Percentiles rank a stretch among this genome's conserved stretches.
Evolutionary conservation across 106 monocot genomes (phyloP).

Genomic region (Allium sativum): DNA sequence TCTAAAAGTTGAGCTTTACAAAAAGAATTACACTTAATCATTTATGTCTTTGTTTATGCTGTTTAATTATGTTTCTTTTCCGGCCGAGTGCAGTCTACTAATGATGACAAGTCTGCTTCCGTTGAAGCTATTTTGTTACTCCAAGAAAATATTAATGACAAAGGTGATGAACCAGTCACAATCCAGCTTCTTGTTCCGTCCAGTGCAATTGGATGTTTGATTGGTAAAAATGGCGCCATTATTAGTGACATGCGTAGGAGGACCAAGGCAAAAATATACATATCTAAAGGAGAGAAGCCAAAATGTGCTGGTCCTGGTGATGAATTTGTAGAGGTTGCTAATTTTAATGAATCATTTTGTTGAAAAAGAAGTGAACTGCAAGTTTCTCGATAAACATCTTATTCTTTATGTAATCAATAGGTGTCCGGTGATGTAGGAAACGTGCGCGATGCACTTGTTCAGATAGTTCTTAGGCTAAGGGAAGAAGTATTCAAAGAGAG

Average conservation of each 20-base stretch:
- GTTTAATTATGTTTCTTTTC: no score
- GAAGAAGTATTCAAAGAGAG: slow-evolving; percentile 64
- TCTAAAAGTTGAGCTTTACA: neutral
- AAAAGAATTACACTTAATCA: no score
- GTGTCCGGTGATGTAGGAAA: slow-evolving; percentile 57
- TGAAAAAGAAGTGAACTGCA: neutral
- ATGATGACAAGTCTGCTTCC: slow-evolving; percentile 72
- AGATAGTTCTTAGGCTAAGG: slow-evolving; percentile 68
- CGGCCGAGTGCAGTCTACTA: slow-evolving; percentile 30
- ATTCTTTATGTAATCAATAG: slow-evolving; percentile 18
- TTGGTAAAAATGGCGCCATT: slow-evolving; percentile 82
- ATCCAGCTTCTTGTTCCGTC: slow-evolving; percentile 76
- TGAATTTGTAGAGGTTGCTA: slow-evolving; percentile 76
- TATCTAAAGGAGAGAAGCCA: slow-evolving; percentile 80
- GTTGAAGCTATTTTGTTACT: slow-evolving; percentile 85
- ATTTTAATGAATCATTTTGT: neutral
- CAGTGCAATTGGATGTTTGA: slow-evolving; percentile 81
- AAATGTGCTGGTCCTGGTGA: slow-evolving; percentile 48
- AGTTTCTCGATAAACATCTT: neutral
- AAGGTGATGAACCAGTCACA: slow-evolving; percentile 46
- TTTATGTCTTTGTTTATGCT: no score
- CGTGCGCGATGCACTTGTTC: slow-evolving; percentile 72
- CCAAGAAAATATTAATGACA: slow-evolving; percentile 84
- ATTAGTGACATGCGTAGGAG: slow-evolving; percentile 86
- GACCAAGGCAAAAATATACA: slow-evolving; percentile 72